Base-by-base conservation (phyloP, 73 alveolate genomes). In the Stentor coeruleus region DNA sequence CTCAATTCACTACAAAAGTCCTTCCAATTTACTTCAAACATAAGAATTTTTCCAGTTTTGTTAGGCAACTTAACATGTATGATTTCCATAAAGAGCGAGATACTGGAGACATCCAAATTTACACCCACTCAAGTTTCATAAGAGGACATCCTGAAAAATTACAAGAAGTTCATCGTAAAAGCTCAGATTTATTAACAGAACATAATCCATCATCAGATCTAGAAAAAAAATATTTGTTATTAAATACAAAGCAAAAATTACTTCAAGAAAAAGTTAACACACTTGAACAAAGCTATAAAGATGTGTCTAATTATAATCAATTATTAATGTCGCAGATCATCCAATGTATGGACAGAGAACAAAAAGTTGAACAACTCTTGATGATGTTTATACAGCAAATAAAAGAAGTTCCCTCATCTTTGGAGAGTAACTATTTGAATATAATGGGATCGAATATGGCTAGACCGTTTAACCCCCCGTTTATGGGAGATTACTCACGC, bases 1-100 rank as follows among this genome's bases (percentile, higher is more conserved):
- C 89, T 77, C 98, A 88, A 75, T 97, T 97, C 83, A 88, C 96
- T 30, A 98, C 94, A 82, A 89, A 96, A 39, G 96, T 97, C 26
- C 93, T 97, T 60, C 99, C 99, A 33, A 75, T 84, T 85, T 97
- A 85, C 87, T 97, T 92, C 88, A 97, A 97, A 76, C 99, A 97
- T 86, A 93, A 92, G 58, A 97, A 97, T 84, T 95, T 86, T 77
- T 92, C 99, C 1, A 94, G 99, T 40, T 97, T 97, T 88, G 98
- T 97, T 39, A 60, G 99, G 74, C 97, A 97, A 86, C 96, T 97
- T 86, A 95, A 96, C 83, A 96, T 96, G 88, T 82, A 82, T 58
- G 81, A 80, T 75, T 82, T 82, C 81, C 75, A 82, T 55, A 82
- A 82, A 74, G 66, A 11, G 28, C 66, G 66, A 6, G 66, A 49